Conservation (phyloP, 2,329 filamentous ascomycete species). For the Chalaropsis ovoidea region DNA sequence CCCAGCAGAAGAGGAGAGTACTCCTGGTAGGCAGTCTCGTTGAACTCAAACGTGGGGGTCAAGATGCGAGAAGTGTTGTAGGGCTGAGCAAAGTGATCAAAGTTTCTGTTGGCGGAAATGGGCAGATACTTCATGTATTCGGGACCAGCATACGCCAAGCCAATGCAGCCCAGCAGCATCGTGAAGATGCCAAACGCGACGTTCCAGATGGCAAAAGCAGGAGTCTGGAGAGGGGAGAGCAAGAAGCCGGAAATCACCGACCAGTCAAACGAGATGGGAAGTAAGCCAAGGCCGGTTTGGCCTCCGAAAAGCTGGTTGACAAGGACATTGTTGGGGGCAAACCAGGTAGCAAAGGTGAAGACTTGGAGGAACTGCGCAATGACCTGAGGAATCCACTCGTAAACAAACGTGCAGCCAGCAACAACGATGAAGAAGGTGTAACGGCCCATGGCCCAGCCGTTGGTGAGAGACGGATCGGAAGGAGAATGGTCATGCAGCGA, state of each 20-base stretch:
- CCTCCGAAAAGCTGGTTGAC: conserved; percentile 55
- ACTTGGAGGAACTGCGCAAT: conserved; percentile 42
- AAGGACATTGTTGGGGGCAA: conserved; percentile 50
- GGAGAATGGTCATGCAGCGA: conserved; percentile 39
- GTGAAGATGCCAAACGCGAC: conserved; percentile 46
- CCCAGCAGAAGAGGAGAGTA: conserved; percentile 50
- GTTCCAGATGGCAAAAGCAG: conserved; percentile 48
- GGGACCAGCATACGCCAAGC: conserved; percentile 47
- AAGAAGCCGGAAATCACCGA: conserved; percentile 41
- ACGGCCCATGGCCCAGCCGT: conserved; percentile 54
- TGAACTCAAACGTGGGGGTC: conserved; percentile 45
- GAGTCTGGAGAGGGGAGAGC: conserved; percentile 41
- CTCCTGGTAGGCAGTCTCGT: conserved; percentile 49
- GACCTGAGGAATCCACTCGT: conserved; percentile 46
- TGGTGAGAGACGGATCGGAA: conserved; percentile 41
- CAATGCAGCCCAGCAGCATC: conserved; percentile 47
- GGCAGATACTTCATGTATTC: conserved; percentile 53
- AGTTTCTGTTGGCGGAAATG: conserved; percentile 45
- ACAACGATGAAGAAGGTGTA: conserved; percentile 54
- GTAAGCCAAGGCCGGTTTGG: conserved; percentile 47
- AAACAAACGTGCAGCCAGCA: conserved; percentile 41
- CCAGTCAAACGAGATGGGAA: conserved; percentile 52
- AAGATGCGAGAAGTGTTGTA: conserved; percentile 56
- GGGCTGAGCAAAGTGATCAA: conserved; percentile 51
- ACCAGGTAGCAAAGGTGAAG: conserved; percentile 53